phyloP scores from a whole-genome alignment of 1,284 basidiomycete genomes.

The Papiliotrema laurentii region DNA sequence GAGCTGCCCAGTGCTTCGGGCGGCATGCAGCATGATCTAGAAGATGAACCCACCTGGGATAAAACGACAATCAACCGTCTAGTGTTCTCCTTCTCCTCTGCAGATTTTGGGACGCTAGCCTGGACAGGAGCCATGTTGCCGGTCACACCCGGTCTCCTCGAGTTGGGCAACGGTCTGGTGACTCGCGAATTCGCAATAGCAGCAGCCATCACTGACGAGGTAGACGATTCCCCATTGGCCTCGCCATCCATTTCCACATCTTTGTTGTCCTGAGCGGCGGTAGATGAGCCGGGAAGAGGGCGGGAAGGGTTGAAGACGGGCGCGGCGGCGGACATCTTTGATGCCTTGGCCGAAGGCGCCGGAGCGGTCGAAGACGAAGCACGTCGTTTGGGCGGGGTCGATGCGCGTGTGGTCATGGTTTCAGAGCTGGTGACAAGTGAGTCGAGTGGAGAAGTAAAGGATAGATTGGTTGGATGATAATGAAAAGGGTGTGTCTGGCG shows the following conservation, averaged over 20 bases:
- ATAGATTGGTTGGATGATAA: not conserved
- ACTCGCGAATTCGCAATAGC: conserved; percentile 29
- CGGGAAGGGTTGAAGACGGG: conserved; percentile 38
- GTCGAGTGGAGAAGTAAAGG: not conserved
- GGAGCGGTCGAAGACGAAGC: conserved; percentile 14
- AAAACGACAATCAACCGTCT: conserved; percentile 83
- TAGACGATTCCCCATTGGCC: conserved; percentile 4
- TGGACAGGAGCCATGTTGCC: conserved; percentile 44
- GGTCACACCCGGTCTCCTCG: conserved; percentile 19
- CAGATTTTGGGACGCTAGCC: conserved; percentile 67
- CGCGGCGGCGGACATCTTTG: conserved; percentile 41
- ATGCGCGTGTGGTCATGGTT: conserved; percentile 17
- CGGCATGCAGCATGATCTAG: no score
- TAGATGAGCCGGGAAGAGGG: conserved; percentile 9
- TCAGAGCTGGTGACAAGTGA: not conserved
- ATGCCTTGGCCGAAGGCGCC: conserved; percentile 24
- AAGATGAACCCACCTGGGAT: conserved; percentile 37
- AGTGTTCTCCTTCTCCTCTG: conserved; percentile 57
- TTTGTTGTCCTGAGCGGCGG: conserved; percentile 2
- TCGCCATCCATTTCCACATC: conserved; percentile 4
- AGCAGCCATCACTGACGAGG: conserved; percentile 5
- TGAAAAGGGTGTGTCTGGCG: no score
- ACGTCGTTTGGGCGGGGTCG: conserved; percentile 26
- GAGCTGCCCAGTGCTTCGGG: no score
- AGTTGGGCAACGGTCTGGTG: conserved; percentile 39